Evolutionary conservation across 352 stramenopile genomes (phyloP).

Genomic region (Phytophthora cactorum): DNA sequence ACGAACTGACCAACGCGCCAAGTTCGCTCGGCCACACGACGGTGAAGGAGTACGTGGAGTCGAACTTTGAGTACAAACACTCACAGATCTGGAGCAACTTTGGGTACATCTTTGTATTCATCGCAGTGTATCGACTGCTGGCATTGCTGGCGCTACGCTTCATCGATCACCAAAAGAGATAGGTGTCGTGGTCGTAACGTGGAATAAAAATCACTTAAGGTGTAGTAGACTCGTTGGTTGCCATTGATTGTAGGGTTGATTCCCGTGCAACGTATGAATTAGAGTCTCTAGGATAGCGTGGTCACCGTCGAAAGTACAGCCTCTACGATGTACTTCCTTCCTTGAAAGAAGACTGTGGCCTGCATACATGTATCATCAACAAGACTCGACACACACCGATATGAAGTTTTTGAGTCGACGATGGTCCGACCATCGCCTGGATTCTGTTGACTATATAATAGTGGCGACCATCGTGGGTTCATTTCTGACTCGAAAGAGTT

Average conservation of each 20-base stretch:
- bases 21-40: slow-evolving; percentile 20
- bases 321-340: too few relatives aligned
- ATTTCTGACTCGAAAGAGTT: slow-evolving; percentile 32
- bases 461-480: not conserved
- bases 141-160: slow-evolving; percentile 36
- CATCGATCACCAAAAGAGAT: slow-evolving; percentile 12
- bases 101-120: slow-evolving; percentile 34
- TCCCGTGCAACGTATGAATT: not conserved
- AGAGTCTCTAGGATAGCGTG: too few relatives aligned
- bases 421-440: slow-evolving; percentile 30
- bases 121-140: slow-evolving; percentile 16
- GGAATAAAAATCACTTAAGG: not conserved
- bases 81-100: slow-evolving; percentile 37
- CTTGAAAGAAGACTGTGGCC: too few relatives aligned
- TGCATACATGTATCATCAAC: too few relatives aligned
- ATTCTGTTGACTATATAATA: slow-evolving; percentile 22
- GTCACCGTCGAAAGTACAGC: too few relatives aligned
- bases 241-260: not conserved
- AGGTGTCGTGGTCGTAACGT: not conserved
- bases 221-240: not conserved
- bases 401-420: slow-evolving; percentile 1
- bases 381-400: too few relatives aligned
- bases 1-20: slow-evolving; percentile 6
- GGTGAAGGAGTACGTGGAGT: slow-evolving; percentile 36
- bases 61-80: slow-evolving; percentile 35